phyloP scores from a whole-genome alignment of 768 basidiomycete species.

The Rubroboletus satanas region DNA sequence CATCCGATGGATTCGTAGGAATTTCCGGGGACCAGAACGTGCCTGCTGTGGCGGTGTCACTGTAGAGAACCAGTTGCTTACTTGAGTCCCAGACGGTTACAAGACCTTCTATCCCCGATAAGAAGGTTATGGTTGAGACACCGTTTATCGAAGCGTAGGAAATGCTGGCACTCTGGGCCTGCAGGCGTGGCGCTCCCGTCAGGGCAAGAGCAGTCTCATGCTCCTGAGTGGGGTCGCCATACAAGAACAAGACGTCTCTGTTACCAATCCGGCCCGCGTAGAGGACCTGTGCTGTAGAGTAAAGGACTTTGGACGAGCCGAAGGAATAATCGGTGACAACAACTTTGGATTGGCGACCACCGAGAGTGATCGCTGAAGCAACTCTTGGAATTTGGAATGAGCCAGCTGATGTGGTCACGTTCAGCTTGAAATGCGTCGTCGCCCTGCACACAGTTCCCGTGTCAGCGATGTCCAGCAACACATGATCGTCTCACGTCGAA shows the following conservation, averaged over 20 bases:
- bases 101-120: conserved; percentile 53
- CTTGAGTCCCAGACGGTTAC: conserved; percentile 64
- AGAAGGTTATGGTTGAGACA: conserved; percentile 48
- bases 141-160: conserved; percentile 25
- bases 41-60: conserved; percentile 60
- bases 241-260: conserved; percentile 61
- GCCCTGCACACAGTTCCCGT: neutral
- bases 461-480: neutral
- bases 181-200: conserved; percentile 43
- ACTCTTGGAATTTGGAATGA: conserved; percentile 54
- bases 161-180: conserved; percentile 22
- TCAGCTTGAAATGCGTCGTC: conserved; percentile 54
- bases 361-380: conserved; percentile 50
- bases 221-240: conserved; percentile 51
- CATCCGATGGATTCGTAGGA: conserved; percentile 34
- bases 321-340: conserved; percentile 71
- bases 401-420: conserved; percentile 51
- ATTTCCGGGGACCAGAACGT: conserved; percentile 78
- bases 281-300: conserved; percentile 72
- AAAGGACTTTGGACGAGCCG: conserved; percentile 57
- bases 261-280: conserved; percentile 60
- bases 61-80: conserved; percentile 63
- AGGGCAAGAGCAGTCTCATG: conserved; percentile 52
- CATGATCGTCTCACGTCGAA: conserved; percentile 47
- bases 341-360: conserved; percentile 71